Percentiles rank a stretch among this genome's conserved stretches.
phyloP scores from a whole-genome alignment of 306 rosid species.

The Morella rubra region DNA sequence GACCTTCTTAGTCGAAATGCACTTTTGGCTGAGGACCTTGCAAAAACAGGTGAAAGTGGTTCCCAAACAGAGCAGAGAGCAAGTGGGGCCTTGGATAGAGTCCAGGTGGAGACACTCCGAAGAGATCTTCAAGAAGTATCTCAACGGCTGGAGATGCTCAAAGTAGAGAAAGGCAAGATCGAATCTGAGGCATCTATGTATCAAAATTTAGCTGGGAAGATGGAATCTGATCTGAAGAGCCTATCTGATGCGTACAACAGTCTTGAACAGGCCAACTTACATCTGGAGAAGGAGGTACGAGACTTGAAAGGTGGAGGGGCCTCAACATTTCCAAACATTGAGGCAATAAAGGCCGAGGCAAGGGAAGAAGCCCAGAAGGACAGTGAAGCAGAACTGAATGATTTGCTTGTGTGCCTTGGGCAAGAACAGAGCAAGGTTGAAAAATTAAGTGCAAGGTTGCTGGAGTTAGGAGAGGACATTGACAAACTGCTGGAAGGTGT shows the following conservation, averaged over 20 bases:
- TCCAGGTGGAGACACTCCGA: slow-evolving; percentile 67
- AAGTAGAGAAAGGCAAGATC: slow-evolving; percentile 66
- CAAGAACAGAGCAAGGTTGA: slow-evolving; percentile 98
- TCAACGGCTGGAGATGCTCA: slow-evolving; percentile 67
- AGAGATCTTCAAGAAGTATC: slow-evolving; percentile 79
- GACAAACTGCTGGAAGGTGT: slow-evolving; percentile 79
- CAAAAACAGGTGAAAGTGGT: slow-evolving; percentile 54
- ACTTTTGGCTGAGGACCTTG: slow-evolving; percentile 75
- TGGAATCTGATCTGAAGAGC: slow-evolving; percentile 85
- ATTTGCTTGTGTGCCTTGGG: slow-evolving; percentile 91
- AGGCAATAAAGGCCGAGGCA: slow-evolving; percentile 87
- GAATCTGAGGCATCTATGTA: slow-evolving; percentile 72
- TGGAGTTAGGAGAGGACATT: slow-evolving; percentile 89
- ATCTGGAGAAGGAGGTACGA: slow-evolving; percentile 71
- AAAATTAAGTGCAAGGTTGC: slow-evolving; percentile 62
- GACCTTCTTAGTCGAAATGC: slow-evolving; percentile 82
- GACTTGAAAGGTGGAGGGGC: slow-evolving; percentile 48
- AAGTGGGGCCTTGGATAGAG: slow-evolving; percentile 59
- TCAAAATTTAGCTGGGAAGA: slow-evolving; percentile 73
- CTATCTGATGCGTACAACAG: slow-evolving; percentile 94
- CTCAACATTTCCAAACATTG: slow-evolving; percentile 53
- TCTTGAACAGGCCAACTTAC: slow-evolving; percentile 79
- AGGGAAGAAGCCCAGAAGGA: slow-evolving; percentile 95
- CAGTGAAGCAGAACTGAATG: slow-evolving; percentile 86
- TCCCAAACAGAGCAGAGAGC: slow-evolving; percentile 55